These are phyloP conservation scores for Cryphonectria nitschkei DNA, from an alignment of 2,329 filamentous ascomycete species.

Conservation along the genomic window DNA sequence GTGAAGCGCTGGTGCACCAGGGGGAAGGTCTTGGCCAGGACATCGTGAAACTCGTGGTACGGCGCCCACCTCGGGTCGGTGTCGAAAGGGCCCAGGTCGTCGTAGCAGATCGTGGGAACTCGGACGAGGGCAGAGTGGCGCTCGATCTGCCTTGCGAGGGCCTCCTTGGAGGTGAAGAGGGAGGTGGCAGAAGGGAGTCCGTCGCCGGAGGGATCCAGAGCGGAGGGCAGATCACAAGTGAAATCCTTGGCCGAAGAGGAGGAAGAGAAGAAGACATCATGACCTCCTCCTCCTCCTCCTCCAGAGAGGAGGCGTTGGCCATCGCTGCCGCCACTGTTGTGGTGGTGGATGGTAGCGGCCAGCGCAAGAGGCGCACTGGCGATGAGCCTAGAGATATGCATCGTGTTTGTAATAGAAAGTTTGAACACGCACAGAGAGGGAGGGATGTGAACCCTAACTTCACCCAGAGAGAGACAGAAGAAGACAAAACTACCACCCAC, in stretches of 20 bases:
- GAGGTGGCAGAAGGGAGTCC: constrained; percentile 25
- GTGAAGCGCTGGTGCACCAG: constrained; percentile 35
- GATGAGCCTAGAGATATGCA: constrained; percentile 21
- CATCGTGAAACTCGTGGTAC: constrained; percentile 54
- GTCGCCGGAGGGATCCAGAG: constrained; percentile 27
- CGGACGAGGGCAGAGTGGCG: constrained; percentile 59
- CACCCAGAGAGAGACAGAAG: neutral
- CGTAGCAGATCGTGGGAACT: constrained; percentile 58
- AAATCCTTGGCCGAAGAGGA: constrained; percentile 18
- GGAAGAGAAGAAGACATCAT: neutral
- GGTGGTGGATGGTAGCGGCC: constrained; percentile 22
- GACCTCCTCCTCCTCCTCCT: neutral
- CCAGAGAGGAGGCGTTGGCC: constrained; percentile 10
- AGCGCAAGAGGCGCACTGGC: constrained; percentile 18
- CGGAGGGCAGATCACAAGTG: constrained; percentile 25
- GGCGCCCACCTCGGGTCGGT: constrained; percentile 58
- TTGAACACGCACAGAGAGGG: neutral
- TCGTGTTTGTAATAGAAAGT: neutral
- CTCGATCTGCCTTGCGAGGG: constrained; percentile 46
- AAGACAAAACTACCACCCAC: neutral
- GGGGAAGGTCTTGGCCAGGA: constrained; percentile 54
- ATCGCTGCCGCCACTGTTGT: neutral
- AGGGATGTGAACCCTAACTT: neutral
- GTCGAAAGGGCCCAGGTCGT: constrained; percentile 58
- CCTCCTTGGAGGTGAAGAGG: constrained; percentile 33